Evolutionary conservation across 2,329 filamentous ascomycete species (phyloP).

Genomic region (Colletotrichum somersetense): DNA sequence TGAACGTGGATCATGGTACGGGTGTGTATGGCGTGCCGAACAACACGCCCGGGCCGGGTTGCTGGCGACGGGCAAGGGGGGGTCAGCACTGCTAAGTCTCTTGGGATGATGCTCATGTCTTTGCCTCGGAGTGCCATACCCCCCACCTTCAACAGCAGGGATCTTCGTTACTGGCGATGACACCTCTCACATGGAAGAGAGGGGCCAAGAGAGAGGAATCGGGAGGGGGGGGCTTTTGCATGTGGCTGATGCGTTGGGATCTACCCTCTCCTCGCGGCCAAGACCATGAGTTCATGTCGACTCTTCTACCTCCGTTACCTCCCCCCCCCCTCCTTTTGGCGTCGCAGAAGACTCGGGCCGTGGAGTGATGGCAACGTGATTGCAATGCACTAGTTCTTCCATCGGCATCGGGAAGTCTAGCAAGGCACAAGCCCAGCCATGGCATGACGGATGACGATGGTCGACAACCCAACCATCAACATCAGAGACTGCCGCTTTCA

Average conservation of each 20-base stretch:
- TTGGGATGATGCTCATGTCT: slow-evolving; percentile 13
- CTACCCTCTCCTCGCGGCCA: not conserved
- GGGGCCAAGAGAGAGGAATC: not conserved
- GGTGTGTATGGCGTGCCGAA: not conserved
- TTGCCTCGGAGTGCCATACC: not conserved
- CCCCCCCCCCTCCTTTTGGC: too few relatives aligned
- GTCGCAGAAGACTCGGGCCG: not conserved
- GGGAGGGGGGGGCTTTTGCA: not conserved
- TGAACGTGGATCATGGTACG: not conserved
- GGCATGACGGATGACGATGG: slow-evolving; percentile 1
- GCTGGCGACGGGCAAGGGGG: not conserved
- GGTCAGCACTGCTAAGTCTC: slow-evolving; percentile 1
- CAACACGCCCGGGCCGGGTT: not conserved
- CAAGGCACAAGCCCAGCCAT: not conserved
- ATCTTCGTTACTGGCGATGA: not conserved
- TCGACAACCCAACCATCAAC: not conserved
- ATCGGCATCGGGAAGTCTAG: not conserved
- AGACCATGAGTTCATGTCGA: slow-evolving; percentile 7
- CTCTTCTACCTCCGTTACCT: not conserved
- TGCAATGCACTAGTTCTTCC: not conserved
- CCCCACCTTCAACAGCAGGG: not conserved
- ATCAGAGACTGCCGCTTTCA: slow-evolving; percentile 3
- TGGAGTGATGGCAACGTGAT: not conserved
- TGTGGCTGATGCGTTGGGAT: slow-evolving; percentile 4
- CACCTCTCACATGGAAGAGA: not conserved